Evolutionary conservation across 768 basidiomycete species (phyloP), one percentile per base, ranked within the genome.

Genomic region (Amyloporia xantha): DNA sequence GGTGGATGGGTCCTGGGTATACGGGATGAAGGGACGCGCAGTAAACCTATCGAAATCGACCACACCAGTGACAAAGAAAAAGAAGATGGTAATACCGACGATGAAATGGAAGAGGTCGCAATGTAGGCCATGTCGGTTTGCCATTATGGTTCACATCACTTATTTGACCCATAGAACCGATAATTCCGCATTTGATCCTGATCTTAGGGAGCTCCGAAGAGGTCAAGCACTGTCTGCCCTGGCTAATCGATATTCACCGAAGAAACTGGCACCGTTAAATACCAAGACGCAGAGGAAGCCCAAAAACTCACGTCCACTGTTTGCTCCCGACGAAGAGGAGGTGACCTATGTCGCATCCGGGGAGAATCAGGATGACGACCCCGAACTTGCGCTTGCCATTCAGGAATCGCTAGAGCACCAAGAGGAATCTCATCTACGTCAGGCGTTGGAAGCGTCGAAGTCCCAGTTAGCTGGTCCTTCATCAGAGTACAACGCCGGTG

Each of bases 1-100:
- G 93, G 94, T 2, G 96, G 96, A 1, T 99, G 96, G 95, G 82
- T 94, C 35, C 71, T 99, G 15, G 95, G 95, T 3, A 84, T 97
- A 36, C 75, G 88, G 41, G 91, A 96, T 57, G 79, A 88, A 44
- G 92, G 94, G 15, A 90, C 88, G 5, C 75, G 73, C 50, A 75
- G 81, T 42, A 91, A 90, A 55, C 94, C 94, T 4, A 97, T 97
- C 50, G 77, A 83, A 47, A 78, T 97, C 48, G 91, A 94, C 59
- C 76, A 77, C 35, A 80, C 84, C n/a, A 59, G 54, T 40, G 58
- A 61, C 30, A 58, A 67, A 47, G 65, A 66, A 35, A 62, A 67
- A 27, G 66, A 67, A 17, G 59, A 64, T 21, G 62, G 70, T 9
- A 70, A 71, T 52, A 72, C 61, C 46, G 73, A 79, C 47, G 71